phyloP scores from a whole-genome alignment of 345 rosid species.

The Gossypium turneri region DNA sequence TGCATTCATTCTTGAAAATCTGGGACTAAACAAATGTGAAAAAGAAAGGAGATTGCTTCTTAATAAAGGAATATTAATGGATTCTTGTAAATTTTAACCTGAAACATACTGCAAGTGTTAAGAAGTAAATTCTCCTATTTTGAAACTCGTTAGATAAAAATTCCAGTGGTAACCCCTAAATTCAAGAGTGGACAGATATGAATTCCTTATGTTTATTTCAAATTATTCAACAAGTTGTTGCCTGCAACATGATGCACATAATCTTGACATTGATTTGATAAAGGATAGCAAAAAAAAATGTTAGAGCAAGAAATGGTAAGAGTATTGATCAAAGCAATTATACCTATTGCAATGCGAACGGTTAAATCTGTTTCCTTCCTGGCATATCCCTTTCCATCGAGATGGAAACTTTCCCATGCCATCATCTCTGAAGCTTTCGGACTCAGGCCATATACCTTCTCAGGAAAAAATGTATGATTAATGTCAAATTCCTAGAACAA shows the following conservation, averaged over 20 bases:
- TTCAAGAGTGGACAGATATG: neutral
- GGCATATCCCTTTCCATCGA: slow-evolving; percentile 58
- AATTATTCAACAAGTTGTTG: neutral
- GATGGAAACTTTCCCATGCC: slow-evolving; percentile 43
- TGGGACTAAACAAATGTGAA: neutral
- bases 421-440: slow-evolving; percentile 45
- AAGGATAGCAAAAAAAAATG: neutral
- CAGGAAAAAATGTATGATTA: slow-evolving; percentile 1
- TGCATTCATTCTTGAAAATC: neutral
- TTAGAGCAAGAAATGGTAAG: neutral
- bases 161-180: neutral
- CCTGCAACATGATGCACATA: neutral
- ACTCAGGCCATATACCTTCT: slow-evolving; percentile 67
- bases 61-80: neutral
- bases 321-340: neutral
- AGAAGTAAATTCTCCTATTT: neutral
- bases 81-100: neutral
- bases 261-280: slow-evolving; percentile 4
- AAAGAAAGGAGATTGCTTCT: neutral
- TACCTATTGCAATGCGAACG: slow-evolving; percentile 39
- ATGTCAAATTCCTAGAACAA: neutral
- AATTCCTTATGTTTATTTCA: neutral
- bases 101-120: neutral
- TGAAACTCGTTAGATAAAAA: neutral
- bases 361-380: slow-evolving; percentile 46